phyloP scores from a whole-genome alignment of 2,329 filamentous ascomycete species.

The Karstenula rhodostoma region DNA sequence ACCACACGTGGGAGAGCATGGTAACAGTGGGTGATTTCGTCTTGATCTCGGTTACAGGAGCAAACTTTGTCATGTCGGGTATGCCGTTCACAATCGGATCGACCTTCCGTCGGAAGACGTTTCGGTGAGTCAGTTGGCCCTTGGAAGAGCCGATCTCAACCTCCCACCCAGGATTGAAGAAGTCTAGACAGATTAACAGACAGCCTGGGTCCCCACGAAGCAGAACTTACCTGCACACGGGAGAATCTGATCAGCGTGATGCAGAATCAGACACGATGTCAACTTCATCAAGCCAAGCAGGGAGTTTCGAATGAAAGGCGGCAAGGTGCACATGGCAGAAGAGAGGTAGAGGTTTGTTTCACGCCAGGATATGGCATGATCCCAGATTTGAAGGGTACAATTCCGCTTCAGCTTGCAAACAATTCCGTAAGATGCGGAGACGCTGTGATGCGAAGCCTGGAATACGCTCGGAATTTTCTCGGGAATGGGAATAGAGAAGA shows the following conservation, averaged over 20 bases:
- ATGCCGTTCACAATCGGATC: conserved; percentile 73
- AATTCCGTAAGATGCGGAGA: conserved; percentile 67
- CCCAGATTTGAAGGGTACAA: conserved; percentile 69
- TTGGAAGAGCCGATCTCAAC: conserved; percentile 67
- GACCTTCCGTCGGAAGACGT: conserved; percentile 66
- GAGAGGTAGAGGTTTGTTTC: conserved; percentile 57
- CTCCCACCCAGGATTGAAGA: conserved; percentile 72
- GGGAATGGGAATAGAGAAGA: conserved; percentile 65
- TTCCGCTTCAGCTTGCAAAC: conserved; percentile 68
- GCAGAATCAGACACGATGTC: conserved; percentile 51
- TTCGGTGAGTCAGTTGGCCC: conserved; percentile 64
- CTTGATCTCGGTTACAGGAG: conserved; percentile 66
- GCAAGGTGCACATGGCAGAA: conserved; percentile 52
- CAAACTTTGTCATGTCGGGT: conserved; percentile 69
- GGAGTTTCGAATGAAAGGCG: conserved; percentile 51
- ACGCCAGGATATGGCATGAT: conserved; percentile 69
- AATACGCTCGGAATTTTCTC: conserved; percentile 67
- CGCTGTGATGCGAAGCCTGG: conserved; percentile 69
- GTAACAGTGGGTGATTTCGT: conserved; percentile 68
- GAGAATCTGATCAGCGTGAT: conserved; percentile 65
- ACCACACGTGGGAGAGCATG: conserved; percentile 70
- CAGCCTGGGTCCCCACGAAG: neutral
- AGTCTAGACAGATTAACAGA: conserved; percentile 55
- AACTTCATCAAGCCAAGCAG: conserved; percentile 52
- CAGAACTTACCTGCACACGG: conserved; percentile 43